A percentile compares a stretch with the other conserved stretches of the same genome.
These are phyloP conservation scores for Thraustochytrium sp. DNA, from an alignment of 352 stramenopile genomes.

Conservation along the genomic window DNA sequence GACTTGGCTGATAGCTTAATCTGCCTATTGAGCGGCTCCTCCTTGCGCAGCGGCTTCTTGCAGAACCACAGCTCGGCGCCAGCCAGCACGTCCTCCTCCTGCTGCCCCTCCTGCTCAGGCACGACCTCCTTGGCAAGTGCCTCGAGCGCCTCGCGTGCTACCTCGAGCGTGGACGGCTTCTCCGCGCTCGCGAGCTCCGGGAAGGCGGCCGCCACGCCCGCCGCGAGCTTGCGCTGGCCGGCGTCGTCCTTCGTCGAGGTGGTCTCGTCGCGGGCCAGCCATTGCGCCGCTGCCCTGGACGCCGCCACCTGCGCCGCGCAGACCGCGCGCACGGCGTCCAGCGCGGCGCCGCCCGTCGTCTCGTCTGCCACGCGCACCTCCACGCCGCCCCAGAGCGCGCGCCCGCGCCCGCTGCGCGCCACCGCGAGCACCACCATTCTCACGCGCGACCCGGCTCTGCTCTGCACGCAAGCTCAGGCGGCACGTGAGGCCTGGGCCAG, in stretches of 20 bases:
- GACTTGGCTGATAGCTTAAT: background rate
- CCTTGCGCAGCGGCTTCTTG: background rate
- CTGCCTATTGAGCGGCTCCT: background rate
- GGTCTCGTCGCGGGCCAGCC: background rate
- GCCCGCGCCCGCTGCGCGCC: background rate
- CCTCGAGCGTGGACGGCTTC: background rate
- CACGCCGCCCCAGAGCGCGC: background rate
- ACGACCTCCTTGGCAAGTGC: background rate
- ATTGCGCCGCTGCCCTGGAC: background rate
- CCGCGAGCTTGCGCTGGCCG: background rate
- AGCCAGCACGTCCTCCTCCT: background rate
- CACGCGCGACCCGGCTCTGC: too few relatives aligned
- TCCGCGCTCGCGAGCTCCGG: background rate
- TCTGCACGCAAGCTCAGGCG: too few relatives aligned
- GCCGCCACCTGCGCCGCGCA: background rate
- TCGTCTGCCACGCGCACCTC: background rate
- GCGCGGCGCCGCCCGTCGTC: background rate
- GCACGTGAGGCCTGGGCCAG: too few relatives aligned
- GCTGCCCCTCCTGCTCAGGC: background rate
- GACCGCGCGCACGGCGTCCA: background rate
- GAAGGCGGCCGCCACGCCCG: background rate
- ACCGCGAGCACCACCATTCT: background rate
- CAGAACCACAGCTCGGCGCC: slow-evolving; percentile 6
- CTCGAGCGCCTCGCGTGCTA: background rate
- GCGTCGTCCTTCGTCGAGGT: background rate